These are phyloP conservation scores for Panicum miliaceum DNA, from an alignment of 176 grass and related monocot species.

Conservation along the genomic window DNA sequence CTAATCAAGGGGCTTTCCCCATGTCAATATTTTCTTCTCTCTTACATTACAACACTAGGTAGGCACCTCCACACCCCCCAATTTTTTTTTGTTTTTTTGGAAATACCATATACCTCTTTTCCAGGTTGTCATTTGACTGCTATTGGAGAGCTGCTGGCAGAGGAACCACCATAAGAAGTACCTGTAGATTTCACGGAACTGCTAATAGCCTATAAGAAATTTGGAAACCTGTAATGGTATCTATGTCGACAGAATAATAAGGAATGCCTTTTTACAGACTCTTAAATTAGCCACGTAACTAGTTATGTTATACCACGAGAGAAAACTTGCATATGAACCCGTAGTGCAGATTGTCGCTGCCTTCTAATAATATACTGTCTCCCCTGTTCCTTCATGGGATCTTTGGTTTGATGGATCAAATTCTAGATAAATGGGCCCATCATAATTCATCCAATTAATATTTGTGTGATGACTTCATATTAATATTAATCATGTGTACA, in stretches of 20 bases:
- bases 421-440: not conserved
- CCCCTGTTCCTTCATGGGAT: not conserved
- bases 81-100: not conserved
- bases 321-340: not conserved
- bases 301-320: not conserved
- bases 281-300: not conserved
- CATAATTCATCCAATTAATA: not conserved
- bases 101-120: not conserved
- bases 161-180: not conserved
- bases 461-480: too few species aligned
- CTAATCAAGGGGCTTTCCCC: not conserved
- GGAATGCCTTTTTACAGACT: not conserved
- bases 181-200: not conserved
- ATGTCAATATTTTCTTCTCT: not conserved
- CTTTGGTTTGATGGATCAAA: not conserved
- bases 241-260: not conserved
- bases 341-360: not conserved
- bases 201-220: not conserved
- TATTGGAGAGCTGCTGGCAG: not conserved
- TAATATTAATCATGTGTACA: not conserved
- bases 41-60: not conserved
- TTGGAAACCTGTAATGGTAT: constrained; percentile 5
- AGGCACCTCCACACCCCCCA: not conserved
- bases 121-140: not conserved
- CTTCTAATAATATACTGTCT: not conserved